Conservation (phyloP, 31 red algal species). For the Asparagopsis taxiformis region DNA sequence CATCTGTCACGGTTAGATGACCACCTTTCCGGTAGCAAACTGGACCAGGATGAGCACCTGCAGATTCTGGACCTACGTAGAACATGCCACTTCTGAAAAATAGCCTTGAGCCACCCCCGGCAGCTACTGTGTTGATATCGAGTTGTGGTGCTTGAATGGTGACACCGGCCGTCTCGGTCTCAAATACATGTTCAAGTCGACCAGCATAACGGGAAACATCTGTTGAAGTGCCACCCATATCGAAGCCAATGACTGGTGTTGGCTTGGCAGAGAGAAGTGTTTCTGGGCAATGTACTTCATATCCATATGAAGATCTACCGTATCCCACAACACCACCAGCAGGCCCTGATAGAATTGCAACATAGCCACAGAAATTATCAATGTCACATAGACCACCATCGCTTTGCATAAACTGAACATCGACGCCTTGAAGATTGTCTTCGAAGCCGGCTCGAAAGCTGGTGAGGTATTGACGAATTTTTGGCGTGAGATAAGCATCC, state of each 20-base stretch:
- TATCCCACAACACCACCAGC: slow-evolving; percentile 96
- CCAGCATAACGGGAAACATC: slow-evolving; percentile 96
- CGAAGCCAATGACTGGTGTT: slow-evolving; percentile 87
- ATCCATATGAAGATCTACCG: slow-evolving; percentile 42
- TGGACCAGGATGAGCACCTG: slow-evolving; percentile 94
- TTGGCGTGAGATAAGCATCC: slow-evolving; percentile 96
- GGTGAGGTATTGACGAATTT: slow-evolving; percentile 72
- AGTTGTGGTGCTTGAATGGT: slow-evolving; percentile 90
- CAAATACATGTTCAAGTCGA: slow-evolving; percentile 88
- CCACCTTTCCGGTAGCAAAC: slow-evolving; percentile 92
- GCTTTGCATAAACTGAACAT: slow-evolving; percentile 96
- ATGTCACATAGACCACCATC: slow-evolving; percentile 89
- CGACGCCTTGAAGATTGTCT: slow-evolving; percentile 29
- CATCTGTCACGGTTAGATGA: slow-evolving; percentile 85
- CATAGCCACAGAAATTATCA: slow-evolving; percentile 74
- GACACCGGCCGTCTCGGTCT: slow-evolving; percentile 87
- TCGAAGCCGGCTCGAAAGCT: slow-evolving; percentile 72
- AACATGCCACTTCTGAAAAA: slow-evolving; percentile 77
- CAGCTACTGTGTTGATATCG: slow-evolving; percentile 96
- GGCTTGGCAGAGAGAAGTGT: not conserved
- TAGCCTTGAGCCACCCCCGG: slow-evolving; percentile 90
- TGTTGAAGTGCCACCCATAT: slow-evolving; percentile 99
- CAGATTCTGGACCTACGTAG: slow-evolving; percentile 93
- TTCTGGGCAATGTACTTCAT: slow-evolving; percentile 6
- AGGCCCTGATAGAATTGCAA: slow-evolving; percentile 92